These are phyloP conservation scores for Penicillium chermesinum DNA, from an alignment of 495 filamentous ascomycete genomes.

Conservation along the genomic window DNA sequence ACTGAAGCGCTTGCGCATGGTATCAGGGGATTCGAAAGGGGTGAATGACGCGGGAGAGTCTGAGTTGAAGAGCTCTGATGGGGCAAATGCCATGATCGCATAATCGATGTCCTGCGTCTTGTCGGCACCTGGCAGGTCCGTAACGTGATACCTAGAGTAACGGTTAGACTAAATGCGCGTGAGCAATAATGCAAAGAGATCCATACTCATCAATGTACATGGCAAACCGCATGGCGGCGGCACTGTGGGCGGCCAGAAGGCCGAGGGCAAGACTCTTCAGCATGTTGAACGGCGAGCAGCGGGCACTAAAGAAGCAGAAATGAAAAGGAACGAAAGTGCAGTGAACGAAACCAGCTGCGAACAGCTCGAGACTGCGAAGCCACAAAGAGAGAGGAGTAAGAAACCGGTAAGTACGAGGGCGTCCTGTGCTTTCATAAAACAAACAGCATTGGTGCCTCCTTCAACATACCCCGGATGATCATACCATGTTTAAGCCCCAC, in stretches of 20 bases:
- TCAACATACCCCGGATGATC: neutral
- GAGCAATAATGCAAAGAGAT: too few relatives aligned
- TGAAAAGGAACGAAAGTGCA: neutral
- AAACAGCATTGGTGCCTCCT: neutral
- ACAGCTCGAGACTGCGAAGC: neutral
- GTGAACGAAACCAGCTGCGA: neutral
- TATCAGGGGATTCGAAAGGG: constrained; percentile 57
- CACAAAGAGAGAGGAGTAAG: neutral
- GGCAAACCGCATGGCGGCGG: constrained; percentile 25
- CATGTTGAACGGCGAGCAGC: constrained; percentile 14
- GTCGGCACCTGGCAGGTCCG: constrained; percentile 21
- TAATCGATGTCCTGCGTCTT: constrained; percentile 39
- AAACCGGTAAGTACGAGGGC: neutral
- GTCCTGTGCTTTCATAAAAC: neutral
- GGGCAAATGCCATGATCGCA: constrained; percentile 66
- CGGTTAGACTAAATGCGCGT: constrained; percentile 1
- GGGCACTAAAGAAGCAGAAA: neutral
- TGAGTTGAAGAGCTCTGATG: constrained; percentile 54
- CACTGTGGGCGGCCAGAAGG: constrained; percentile 32
- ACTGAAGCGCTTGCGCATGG: constrained; percentile 53
- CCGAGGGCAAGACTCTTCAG: constrained; percentile 25
- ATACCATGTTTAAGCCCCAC: neutral
- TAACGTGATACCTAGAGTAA: constrained; percentile 26
- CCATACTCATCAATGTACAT: constrained; percentile 42
- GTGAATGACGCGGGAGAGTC: constrained; percentile 39